A percentile compares a stretch with the other conserved stretches of the same genome.
phyloP scores from a whole-genome alignment of 352 stramenopile genomes.

The Phytophthora pini region DNA sequence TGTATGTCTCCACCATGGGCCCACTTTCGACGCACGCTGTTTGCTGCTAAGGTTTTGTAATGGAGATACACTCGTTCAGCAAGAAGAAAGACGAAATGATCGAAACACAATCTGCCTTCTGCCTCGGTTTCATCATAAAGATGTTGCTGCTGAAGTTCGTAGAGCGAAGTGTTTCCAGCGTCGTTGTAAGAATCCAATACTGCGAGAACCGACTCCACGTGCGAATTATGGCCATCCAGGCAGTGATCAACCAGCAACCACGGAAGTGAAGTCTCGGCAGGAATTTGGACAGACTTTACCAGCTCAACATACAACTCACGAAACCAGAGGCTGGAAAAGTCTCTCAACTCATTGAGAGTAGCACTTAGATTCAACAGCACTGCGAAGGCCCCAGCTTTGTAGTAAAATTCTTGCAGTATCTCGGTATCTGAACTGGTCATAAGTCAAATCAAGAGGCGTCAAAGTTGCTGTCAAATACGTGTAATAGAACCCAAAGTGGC shows the following conservation, averaged over 20 bases:
- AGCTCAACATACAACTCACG: conserved; percentile 85
- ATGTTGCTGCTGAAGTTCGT: conserved; percentile 62
- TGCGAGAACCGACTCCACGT: conserved; percentile 52
- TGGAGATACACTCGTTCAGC: conserved; percentile 67
- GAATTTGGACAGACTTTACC: conserved; percentile 73
- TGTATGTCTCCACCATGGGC: neutral
- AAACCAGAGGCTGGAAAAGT: conserved; percentile 84
- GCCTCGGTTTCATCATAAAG: conserved; percentile 86
- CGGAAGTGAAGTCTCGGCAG: conserved; percentile 81
- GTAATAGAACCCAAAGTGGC: neutral
- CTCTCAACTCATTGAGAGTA: conserved; percentile 53
- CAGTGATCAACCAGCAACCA: conserved; percentile 82
- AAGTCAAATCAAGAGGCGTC: conserved; percentile 3
- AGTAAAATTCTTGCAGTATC: conserved; percentile 62
- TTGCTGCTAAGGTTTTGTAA: conserved; percentile 54
- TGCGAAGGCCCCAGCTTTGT: conserved; percentile 49
- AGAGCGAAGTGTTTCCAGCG: conserved; percentile 55
- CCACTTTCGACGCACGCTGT: conserved; percentile 11
- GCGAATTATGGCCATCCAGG: conserved; percentile 32
- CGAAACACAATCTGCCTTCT: conserved; percentile 84
- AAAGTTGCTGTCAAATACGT: neutral
- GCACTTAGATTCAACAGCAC: conserved; percentile 62
- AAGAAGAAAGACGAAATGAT: conserved; percentile 78
- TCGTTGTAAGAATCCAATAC: conserved; percentile 91
- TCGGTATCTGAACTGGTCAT: conserved; percentile 66